These are phyloP conservation scores for Apiotrichum laibachii DNA, from an alignment of 1,284 basidiomycete genomes.

Conservation along the genomic window DNA sequence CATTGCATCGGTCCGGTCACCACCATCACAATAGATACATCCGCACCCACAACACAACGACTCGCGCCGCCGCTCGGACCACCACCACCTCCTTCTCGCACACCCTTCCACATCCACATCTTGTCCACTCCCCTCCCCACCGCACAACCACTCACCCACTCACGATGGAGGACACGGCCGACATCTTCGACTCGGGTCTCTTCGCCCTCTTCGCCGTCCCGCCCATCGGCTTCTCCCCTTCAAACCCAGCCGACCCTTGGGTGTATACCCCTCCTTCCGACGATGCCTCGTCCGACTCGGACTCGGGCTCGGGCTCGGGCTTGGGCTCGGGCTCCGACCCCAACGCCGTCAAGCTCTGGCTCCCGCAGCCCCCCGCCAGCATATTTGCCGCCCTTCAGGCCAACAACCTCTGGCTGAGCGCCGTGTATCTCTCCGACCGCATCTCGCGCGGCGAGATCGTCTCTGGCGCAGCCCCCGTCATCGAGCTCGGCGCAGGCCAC, in stretches of 20 bases:
- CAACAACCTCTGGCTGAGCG: constrained; percentile 47
- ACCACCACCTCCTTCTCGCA: too few relatives aligned
- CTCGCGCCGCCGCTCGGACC: too few relatives aligned
- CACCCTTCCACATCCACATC: not conserved
- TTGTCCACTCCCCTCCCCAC: not conserved
- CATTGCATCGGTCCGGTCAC: too few relatives aligned
- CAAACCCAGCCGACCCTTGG: constrained; percentile 16
- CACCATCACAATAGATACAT: too few relatives aligned
- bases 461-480: constrained; percentile 13
- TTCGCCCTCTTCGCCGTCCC: constrained; percentile 40
- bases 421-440: constrained; percentile 44
- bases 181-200: constrained; percentile 43
- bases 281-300: not conserved
- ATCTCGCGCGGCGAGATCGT: constrained; percentile 16
- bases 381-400: constrained; percentile 46
- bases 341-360: constrained; percentile 30
- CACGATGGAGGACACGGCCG: constrained; percentile 11
- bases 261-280: constrained; percentile 25
- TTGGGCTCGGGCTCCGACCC: constrained; percentile 13
- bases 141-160: too few relatives aligned
- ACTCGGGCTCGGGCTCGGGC: constrained; percentile 7
- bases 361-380: constrained; percentile 38
- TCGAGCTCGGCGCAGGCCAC: constrained; percentile 47
- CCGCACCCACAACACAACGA: too few relatives aligned
- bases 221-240: constrained; percentile 38